Percentiles rank a stretch among this genome's conserved stretches.
These are phyloP conservation scores for Sporormia fimetaria DNA, from an alignment of 495 filamentous ascomycete genomes.

Conservation along the genomic window DNA sequence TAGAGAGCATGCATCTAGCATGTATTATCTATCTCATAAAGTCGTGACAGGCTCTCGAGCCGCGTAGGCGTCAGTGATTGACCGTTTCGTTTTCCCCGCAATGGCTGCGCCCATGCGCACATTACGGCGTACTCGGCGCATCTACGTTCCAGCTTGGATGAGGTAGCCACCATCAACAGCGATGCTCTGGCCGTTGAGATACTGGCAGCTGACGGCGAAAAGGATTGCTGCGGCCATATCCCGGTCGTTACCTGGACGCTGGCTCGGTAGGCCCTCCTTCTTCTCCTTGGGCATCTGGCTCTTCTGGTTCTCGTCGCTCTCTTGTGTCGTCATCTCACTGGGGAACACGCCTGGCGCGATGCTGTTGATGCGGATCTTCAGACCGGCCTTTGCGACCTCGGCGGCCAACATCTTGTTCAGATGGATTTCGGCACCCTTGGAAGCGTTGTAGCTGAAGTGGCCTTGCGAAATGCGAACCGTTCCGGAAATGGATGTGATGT, in stretches of 20 bases:
- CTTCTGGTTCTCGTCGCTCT: conserved; percentile 50
- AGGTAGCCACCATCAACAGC: conserved; percentile 25
- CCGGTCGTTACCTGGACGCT: conserved; percentile 54
- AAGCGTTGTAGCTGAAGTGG: conserved; percentile 44
- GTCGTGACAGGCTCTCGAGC: too few species aligned
- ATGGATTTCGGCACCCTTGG: conserved; percentile 43
- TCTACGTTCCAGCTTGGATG: conserved; percentile 23
- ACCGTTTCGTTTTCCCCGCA: too few species aligned
- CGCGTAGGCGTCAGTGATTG: too few species aligned
- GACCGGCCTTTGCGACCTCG: conserved; percentile 36
- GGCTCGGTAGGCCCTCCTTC: conserved; percentile 47
- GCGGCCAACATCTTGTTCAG: conserved; percentile 45
- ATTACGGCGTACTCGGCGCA: too few species aligned
- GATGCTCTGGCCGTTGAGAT: conserved; percentile 50
- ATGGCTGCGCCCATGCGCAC: too few species aligned
- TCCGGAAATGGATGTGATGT: conserved; percentile 34
- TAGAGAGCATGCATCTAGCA: too few species aligned
- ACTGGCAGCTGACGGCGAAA: conserved; percentile 54
- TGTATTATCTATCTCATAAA: too few species aligned
- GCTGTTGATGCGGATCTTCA: conserved; percentile 34
- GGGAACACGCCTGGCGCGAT: conserved; percentile 49
- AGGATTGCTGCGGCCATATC: conserved; percentile 64
- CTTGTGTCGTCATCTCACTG: conserved; percentile 44
- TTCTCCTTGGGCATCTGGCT: conserved; percentile 50
- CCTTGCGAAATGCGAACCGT: conserved; percentile 40